A percentile compares a stretch with the other conserved stretches of the same genome.
Conservation (phyloP, 2,329 filamentous ascomycete species). For the Talaromyces funiculosus region DNA sequence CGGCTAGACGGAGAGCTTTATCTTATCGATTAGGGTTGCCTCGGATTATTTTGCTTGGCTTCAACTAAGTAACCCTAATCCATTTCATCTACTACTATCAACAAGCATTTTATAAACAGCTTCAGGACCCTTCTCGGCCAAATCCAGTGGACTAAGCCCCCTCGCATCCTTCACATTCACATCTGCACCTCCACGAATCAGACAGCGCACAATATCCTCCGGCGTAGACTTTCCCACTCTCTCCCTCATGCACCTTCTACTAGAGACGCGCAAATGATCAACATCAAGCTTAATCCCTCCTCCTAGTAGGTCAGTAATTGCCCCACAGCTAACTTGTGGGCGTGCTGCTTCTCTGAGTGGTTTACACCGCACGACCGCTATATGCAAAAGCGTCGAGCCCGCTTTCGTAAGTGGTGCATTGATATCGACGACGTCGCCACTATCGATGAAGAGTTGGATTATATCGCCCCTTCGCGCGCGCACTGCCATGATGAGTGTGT, state of each 20-base stretch:
- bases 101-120: background rate
- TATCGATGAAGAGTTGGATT: background rate
- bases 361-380: background rate
- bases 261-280: background rate
- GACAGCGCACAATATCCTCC: background rate
- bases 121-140: background rate
- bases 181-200: background rate
- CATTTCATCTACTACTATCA: background rate
- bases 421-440: background rate
- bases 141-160: background rate
- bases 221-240: too few relatives aligned
- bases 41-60: too few relatives aligned
- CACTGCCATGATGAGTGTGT: background rate
- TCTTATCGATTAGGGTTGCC: too few relatives aligned
- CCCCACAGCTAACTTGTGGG: too few relatives aligned
- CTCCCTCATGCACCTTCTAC: background rate
- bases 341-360: background rate
- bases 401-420: background rate
- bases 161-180: background rate
- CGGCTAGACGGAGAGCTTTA: constrained; percentile 3
- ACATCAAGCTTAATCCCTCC: background rate
- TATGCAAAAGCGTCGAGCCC: background rate
- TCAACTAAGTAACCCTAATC: too few relatives aligned
- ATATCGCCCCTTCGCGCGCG: background rate
- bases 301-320: background rate